These are phyloP conservation scores for Coemansia sp. DNA, from an alignment of 192 early-diverging fungal species.

Conservation along the genomic window DNA sequence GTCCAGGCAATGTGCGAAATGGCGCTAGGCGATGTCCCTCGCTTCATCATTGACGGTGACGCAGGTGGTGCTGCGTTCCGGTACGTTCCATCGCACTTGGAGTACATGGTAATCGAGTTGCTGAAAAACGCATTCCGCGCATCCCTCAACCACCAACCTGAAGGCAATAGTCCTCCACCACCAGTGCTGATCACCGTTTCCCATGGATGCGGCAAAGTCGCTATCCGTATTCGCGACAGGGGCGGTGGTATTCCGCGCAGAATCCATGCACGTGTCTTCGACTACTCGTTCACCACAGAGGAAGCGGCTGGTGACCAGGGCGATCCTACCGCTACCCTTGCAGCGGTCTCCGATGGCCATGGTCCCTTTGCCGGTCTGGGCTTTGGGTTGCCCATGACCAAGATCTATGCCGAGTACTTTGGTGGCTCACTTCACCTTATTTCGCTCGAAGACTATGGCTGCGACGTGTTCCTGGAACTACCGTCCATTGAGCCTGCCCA, in stretches of 20 bases:
- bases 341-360: not conserved
- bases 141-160: constrained; percentile 56
- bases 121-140: constrained; percentile 84
- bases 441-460: constrained; percentile 32
- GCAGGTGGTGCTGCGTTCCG: constrained; percentile 13
- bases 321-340: not conserved
- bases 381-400: constrained; percentile 42
- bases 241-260: constrained; percentile 82
- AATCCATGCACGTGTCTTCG: constrained; percentile 73
- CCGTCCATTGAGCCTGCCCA: constrained; percentile 27
- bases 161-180: constrained; percentile 30
- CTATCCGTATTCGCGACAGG: constrained; percentile 77
- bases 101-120: constrained; percentile 85
- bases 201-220: constrained; percentile 66
- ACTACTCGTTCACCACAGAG: constrained; percentile 87
- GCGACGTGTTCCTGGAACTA: constrained; percentile 38
- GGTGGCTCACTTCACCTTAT: constrained; percentile 31
- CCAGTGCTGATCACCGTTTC: constrained; percentile 77
- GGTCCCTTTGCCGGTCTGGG: constrained; percentile 29
- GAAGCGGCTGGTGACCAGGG: not conserved
- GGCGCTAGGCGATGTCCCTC: constrained; percentile 77
- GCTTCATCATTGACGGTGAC: constrained; percentile 58
- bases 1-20: constrained; percentile 82
- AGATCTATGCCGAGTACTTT: constrained; percentile 41
- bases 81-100: constrained; percentile 82